These are phyloP conservation scores for Sporisorium iseilematis-ciliati DNA, from an alignment of 1,284 basidiomycete genomes.

Conservation along the genomic window DNA sequence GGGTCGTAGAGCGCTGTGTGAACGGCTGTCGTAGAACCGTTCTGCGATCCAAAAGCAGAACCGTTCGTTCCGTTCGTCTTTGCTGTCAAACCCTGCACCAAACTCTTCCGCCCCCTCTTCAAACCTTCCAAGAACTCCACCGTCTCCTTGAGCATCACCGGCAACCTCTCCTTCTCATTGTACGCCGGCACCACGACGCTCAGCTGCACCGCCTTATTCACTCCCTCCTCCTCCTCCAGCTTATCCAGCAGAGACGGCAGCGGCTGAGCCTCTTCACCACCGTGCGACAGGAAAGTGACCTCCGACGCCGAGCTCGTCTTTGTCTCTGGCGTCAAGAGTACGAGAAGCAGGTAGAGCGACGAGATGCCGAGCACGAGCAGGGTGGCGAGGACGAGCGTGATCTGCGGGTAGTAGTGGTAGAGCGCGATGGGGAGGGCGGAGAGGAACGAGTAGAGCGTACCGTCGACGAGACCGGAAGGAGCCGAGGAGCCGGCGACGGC, in stretches of 20 bases:
- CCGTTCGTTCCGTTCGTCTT: background rate
- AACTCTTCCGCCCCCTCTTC: conserved; percentile 9
- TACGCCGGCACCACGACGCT: conserved; percentile 89
- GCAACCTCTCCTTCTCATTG: conserved; percentile 85
- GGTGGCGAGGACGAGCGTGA: conserved; percentile 23
- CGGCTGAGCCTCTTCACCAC: conserved; percentile 4
- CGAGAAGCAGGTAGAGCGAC: conserved; percentile 26
- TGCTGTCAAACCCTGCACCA: conserved; percentile 19
- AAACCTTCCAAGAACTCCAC: conserved; percentile 72
- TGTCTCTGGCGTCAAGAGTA: conserved; percentile 30
- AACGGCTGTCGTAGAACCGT: background rate
- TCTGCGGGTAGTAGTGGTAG: conserved; percentile 46
- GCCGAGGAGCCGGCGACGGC: conserved; percentile 27
- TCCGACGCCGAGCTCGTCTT: conserved; percentile 23
- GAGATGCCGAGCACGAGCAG: conserved; percentile 4
- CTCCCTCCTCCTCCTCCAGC: background rate
- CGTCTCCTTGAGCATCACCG: conserved; percentile 82
- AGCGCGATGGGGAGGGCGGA: conserved; percentile 38
- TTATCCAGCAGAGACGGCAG: conserved; percentile 27
- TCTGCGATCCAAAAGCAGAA: background rate
- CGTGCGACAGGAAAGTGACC: conserved; percentile 25
- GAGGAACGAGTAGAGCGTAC: conserved; percentile 35
- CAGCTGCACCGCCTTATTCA: conserved; percentile 71
- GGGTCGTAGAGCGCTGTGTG: conserved; percentile 26
- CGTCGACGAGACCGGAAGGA: conserved; percentile 26